A percentile compares a stretch with the other conserved stretches of the same genome.
phyloP scores from a whole-genome alignment of 139 green algal genomes.

The Coelastrella sp. region DNA sequence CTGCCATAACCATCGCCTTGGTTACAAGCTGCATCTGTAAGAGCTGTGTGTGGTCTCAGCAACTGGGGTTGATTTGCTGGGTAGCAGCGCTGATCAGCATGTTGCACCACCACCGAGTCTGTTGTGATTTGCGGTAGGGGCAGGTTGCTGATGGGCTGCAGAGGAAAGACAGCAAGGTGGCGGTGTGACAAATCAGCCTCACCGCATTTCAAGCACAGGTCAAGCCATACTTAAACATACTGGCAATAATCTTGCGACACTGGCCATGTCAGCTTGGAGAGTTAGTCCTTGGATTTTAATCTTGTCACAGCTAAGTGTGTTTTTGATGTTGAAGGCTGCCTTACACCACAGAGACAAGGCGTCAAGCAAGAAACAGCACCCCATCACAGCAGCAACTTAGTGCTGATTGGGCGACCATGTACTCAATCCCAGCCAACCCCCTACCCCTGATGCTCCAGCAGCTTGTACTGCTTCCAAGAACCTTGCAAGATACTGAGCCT shows the following conservation, averaged over 20 bases:
- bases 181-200: no score
- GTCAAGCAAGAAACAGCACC: neutral
- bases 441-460: neutral
- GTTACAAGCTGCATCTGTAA: neutral
- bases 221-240: no score
- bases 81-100: slow-evolving; percentile 69
- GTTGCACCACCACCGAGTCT: slow-evolving; percentile 68
- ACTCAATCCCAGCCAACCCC: neutral
- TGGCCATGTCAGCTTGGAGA: no score
- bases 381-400: no score
- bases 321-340: no score
- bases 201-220: no score
- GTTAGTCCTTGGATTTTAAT: no score
- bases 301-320: no score
- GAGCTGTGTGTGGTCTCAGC: neutral
- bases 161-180: neutral
- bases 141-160: slow-evolving; percentile 58
- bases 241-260: no score
- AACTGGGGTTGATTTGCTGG: neutral
- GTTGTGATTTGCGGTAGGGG: slow-evolving; percentile 75
- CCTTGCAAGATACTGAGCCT: slow-evolving; percentile 81
- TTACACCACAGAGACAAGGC: no score
- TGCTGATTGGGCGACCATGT: no score
- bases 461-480: slow-evolving; percentile 67
- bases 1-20: neutral